Conservation (phyloP, 1,139 yeast species). For the Suhomyces guaymorum region DNA sequence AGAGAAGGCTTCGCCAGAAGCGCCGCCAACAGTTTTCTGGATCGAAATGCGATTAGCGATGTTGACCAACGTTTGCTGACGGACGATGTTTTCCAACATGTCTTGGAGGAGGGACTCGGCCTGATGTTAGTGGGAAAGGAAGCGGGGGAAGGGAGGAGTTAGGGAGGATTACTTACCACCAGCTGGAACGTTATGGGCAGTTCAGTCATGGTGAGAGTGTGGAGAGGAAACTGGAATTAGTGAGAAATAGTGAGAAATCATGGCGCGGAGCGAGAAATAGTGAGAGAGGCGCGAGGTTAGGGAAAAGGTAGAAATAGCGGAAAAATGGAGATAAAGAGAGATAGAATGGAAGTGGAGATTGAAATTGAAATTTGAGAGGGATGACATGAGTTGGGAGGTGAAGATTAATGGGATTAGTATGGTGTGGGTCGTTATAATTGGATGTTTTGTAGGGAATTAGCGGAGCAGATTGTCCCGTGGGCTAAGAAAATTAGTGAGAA, state of each 20-base stretch:
- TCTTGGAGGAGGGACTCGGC: conserved; percentile 32
- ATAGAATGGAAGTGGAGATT: no score
- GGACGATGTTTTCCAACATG: conserved; percentile 36
- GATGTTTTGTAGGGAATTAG: no score
- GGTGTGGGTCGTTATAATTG: no score
- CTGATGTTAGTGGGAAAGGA: conserved; percentile 16
- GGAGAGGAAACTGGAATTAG: not conserved
- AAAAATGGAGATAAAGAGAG: not conserved
- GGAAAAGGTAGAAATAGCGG: no score
- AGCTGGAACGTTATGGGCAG: conserved; percentile 20
- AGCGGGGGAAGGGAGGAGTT: no score
- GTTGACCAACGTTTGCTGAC: conserved; percentile 34
- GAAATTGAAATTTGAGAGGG: no score
- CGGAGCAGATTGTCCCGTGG: no score
- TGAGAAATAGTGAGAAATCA: not conserved
- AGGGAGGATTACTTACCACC: conserved; percentile 15
- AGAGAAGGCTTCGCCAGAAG: conserved; percentile 10
- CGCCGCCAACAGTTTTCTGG: conserved; percentile 21
- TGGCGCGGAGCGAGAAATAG: not conserved
- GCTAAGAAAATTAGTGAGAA: no score
- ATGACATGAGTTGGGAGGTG: no score
- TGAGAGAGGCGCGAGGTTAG: no score
- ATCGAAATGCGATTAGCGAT: conserved; percentile 29
- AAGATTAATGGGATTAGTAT: no score
- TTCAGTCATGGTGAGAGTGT: conserved; percentile 2